Conservation (phyloP, 2,329 filamentous ascomycete genomes). For the Xylaria sp. region DNA sequence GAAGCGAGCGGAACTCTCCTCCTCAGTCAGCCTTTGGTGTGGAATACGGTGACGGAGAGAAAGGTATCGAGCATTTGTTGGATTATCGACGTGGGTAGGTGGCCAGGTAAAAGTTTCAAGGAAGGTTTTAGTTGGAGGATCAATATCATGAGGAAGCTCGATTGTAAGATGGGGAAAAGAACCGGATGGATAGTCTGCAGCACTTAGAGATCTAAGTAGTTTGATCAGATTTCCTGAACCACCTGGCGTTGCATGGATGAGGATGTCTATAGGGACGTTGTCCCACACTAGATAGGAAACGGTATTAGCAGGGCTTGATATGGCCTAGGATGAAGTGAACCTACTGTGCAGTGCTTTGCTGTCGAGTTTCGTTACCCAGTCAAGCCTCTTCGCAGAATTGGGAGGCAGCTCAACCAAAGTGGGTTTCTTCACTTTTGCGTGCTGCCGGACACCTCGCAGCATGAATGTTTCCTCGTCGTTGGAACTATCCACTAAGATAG, state of each 20-base stretch:
- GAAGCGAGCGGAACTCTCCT: constrained; percentile 74
- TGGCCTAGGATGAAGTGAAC: constrained; percentile 1
- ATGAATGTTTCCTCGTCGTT: constrained; percentile 71
- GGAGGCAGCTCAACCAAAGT: constrained; percentile 76
- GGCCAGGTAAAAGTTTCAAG: constrained; percentile 72
- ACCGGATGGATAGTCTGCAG: constrained; percentile 75
- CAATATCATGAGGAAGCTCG: constrained; percentile 74
- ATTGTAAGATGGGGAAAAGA: constrained; percentile 76
- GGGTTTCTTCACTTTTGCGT: constrained; percentile 54
- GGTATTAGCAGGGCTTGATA: constrained; percentile 26
- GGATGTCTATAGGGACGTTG: constrained; percentile 74
- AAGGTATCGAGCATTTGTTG: constrained; percentile 56
- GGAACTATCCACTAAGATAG: constrained; percentile 71
- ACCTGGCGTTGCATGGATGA: constrained; percentile 73
- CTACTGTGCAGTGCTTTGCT: constrained; percentile 68
- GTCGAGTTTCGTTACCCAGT: constrained; percentile 81
- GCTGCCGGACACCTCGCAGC: constrained; percentile 58
- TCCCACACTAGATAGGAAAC: constrained; percentile 69
- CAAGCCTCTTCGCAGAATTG: constrained; percentile 62
- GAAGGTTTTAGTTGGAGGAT: constrained; percentile 64
- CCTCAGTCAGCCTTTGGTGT: constrained; percentile 59
- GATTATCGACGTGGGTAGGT: constrained; percentile 44
- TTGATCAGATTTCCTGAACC: constrained; percentile 76
- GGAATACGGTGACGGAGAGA: constrained; percentile 76
- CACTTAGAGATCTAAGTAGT: constrained; percentile 73